These are phyloP conservation scores for Tympanopsis confertula DNA, from an alignment of 2,329 filamentous ascomycete genomes.

Conservation along the genomic window DNA sequence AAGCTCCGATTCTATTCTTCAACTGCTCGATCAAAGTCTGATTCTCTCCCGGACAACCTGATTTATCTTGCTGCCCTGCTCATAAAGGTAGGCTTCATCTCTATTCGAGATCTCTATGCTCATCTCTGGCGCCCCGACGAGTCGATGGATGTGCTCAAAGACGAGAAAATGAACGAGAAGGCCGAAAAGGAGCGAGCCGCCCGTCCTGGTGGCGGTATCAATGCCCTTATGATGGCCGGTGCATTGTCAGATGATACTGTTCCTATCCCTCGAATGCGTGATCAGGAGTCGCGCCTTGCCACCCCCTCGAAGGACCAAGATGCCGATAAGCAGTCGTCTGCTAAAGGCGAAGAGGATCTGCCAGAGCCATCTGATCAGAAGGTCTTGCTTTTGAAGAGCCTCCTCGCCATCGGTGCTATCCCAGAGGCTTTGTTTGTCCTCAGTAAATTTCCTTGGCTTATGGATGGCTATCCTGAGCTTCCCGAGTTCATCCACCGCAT, in stretches of 20 bases:
- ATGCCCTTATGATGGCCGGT: conserved; percentile 78
- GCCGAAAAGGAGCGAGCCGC: conserved; percentile 65
- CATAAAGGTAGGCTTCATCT: conserved; percentile 96
- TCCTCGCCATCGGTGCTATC: conserved; percentile 82
- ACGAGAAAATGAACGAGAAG: conserved; percentile 62
- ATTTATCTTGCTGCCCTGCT: conserved; percentile 84
- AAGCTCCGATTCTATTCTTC: conserved; percentile 93
- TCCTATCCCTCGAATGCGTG: conserved; percentile 30
- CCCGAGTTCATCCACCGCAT: conserved; percentile 76
- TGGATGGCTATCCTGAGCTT: conserved; percentile 73
- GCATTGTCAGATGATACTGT: conserved; percentile 73
- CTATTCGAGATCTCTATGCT: conserved; percentile 77
- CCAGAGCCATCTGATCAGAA: conserved; percentile 82
- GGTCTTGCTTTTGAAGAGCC: conserved; percentile 67
- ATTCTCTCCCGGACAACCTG: conserved; percentile 79
- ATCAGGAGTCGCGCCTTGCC: conserved; percentile 26
- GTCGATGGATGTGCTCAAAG: conserved; percentile 64
- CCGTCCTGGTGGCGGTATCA: conserved; percentile 61
- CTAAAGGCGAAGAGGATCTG: conserved; percentile 34
- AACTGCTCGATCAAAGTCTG: conserved; percentile 58
- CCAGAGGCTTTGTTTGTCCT: conserved; percentile 88
- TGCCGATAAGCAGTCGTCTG: conserved; percentile 30
- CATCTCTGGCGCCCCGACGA: conserved; percentile 82
- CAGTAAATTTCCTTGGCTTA: conserved; percentile 83
- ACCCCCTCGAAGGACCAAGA: conserved; percentile 40